Base-by-base conservation (phyloP, 495 filamentous ascomycete species). In the Penicillium roqueforti region DNA sequence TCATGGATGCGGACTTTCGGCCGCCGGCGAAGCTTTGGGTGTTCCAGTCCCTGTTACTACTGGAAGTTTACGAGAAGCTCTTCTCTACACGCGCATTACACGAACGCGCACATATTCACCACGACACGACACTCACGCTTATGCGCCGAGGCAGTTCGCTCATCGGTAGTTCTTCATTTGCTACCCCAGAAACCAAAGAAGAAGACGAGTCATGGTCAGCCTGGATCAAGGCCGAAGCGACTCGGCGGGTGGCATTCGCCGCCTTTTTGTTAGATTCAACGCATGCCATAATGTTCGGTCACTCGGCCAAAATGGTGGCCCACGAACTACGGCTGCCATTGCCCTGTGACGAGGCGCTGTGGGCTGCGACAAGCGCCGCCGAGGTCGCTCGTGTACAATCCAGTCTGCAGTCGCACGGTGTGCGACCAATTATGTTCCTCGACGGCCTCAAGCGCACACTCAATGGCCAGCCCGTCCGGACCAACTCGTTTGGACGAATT, bases 21-120 rank as follows among this genome's bases (percentile, higher is more conserved):
- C 92, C 93, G 7, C 92, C 93, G 3, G 93, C 93, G 14, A 93
- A 95, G 70, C 77, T 98, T n/a, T 98, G 93, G 93, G 82, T 96
- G 18, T 97, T 97, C 70, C 93, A 98, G 66, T 87, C 93, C 1
- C 74, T 97, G 37, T 68, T 98, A 13, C 76, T 98, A 6, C 77
- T 98, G 39, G 93, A 98, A 62, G 77, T 96, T 0, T 97, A 93
- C 66, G 93, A 98, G 73, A 98, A 98, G 77, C 90, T 93, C 83
- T 96, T 92, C 65, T 91, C 90, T 23, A 96, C 91, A 1, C 80
- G 91, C 42, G 84, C 88, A 34, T 79, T 97, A 23, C 93, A 98
- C 70, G 93, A 98, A 71, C 83, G 93, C 56, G 93, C 92, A 6
- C 93, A 97, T 59, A 96, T 98, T 32, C 92, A 97, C 55, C 93